These are phyloP conservation scores for Narthecium ossifragum DNA, from an alignment of 106 monocot species.

Conservation along the genomic window DNA sequence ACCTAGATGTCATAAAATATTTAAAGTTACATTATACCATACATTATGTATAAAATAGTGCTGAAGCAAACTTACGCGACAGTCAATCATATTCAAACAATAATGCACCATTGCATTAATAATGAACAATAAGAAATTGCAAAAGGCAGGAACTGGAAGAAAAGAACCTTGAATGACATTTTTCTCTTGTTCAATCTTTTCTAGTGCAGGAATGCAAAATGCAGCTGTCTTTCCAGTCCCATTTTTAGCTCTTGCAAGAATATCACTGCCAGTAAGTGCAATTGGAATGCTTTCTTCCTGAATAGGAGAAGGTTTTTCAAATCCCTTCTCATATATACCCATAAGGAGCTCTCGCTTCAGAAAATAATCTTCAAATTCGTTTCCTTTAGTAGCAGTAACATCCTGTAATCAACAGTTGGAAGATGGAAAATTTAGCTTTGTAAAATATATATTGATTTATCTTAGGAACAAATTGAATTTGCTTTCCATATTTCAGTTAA, in stretches of 20 bases:
- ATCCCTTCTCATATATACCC: slow-evolving; percentile 63
- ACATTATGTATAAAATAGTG: no score
- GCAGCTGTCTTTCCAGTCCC: slow-evolving; percentile 55
- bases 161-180: slow-evolving; percentile 53
- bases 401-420: slow-evolving; percentile 19
- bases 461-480: no score
- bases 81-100: no score
- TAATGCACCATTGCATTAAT: no score
- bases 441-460: no score
- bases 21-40: no score
- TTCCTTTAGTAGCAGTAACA: slow-evolving; percentile 49
- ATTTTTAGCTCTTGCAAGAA: slow-evolving; percentile 62
- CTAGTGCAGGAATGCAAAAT: slow-evolving; percentile 52
- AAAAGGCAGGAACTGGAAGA: background rate
- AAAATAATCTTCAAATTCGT: slow-evolving; percentile 71
- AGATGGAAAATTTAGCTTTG: no score
- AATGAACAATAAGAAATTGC: no score
- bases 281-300: slow-evolving; percentile 70
- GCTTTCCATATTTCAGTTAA: no score
- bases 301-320: slow-evolving; percentile 61
- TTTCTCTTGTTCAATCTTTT: slow-evolving; percentile 57
- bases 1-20: no score
- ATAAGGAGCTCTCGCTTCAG: slow-evolving; percentile 49
- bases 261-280: slow-evolving; percentile 52
- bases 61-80: no score